These are phyloP conservation scores for Actinidia polygama DNA, from an alignment of 179 eudicot genomes.

Conservation along the genomic window DNA sequence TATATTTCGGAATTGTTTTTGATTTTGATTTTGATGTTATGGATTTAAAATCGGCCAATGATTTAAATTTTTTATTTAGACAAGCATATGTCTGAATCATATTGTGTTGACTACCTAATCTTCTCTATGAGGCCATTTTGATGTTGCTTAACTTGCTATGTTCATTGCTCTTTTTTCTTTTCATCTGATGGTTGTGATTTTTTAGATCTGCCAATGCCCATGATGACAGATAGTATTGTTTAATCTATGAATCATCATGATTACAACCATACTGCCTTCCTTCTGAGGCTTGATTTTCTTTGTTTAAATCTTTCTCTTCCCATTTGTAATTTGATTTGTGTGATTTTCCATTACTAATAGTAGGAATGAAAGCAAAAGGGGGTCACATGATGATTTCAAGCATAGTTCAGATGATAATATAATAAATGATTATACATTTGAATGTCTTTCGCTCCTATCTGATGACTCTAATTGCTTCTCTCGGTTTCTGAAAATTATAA, in stretches of 20 bases:
- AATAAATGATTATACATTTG: not conserved
- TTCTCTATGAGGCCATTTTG: slow-evolving; percentile 44
- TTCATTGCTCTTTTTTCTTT: not conserved
- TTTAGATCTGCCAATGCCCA: not conserved
- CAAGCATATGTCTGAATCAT: slow-evolving; percentile 17
- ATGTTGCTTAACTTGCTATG: not conserved
- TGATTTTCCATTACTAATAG: too few relatives aligned
- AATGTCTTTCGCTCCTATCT: not conserved
- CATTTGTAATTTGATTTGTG: not conserved
- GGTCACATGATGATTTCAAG: not conserved
- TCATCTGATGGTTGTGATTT: not conserved
- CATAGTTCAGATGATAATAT: slow-evolving; percentile 6
- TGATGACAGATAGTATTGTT: slow-evolving; percentile 18
- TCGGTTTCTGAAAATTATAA: too few relatives aligned
- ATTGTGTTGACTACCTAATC: slow-evolving; percentile 24
- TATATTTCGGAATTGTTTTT: not conserved
- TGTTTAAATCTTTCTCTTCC: too few relatives aligned
- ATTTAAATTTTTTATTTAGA: too few relatives aligned
- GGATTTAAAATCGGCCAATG: not conserved
- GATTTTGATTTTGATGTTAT: not conserved
- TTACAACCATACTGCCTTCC: slow-evolving; percentile 40
- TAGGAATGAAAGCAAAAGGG: too few relatives aligned
- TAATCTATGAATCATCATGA: slow-evolving; percentile 18
- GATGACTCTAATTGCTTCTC: not conserved
- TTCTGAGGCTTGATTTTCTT: slow-evolving; percentile 34